phyloP scores from a whole-genome alignment of 768 basidiomycete genomes.

The Russula sp. region DNA sequence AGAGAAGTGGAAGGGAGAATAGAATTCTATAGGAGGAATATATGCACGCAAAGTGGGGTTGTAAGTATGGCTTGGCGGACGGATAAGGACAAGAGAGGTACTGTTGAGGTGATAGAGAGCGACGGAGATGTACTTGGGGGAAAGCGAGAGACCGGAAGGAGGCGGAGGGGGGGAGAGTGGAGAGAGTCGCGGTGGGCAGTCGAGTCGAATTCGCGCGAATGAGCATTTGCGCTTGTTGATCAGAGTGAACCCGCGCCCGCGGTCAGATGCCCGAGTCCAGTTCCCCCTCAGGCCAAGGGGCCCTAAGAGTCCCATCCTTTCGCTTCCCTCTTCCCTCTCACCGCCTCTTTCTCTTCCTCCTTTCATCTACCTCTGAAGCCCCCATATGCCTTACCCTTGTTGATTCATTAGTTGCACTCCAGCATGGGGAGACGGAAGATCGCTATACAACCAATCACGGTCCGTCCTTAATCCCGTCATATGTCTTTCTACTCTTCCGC shows the following conservation, averaged over 20 bases:
- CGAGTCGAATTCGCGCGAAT: conserved; percentile 14
- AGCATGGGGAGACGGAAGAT: conserved; percentile 75
- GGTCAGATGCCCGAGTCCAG: conserved; percentile 28
- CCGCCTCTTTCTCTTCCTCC: conserved; percentile 21
- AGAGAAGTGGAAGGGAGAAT: neutral
- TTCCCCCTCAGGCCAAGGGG: neutral
- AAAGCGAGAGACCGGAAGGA: neutral
- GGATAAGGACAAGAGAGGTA: conserved; percentile 7
- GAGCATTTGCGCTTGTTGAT: conserved; percentile 27
- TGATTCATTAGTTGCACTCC: conserved; percentile 15
- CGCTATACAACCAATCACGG: conserved; percentile 77
- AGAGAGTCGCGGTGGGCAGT: neutral
- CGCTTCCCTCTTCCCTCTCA: conserved; percentile 25
- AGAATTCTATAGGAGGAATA: conserved; percentile 10
- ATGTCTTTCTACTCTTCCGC: conserved; percentile 20
- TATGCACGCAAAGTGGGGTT: conserved; percentile 9
- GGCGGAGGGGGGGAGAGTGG: neutral
- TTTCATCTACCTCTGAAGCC: conserved; percentile 5
- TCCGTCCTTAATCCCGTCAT: conserved; percentile 40
- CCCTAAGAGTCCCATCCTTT: conserved; percentile 29
- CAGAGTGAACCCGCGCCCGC: conserved; percentile 24
- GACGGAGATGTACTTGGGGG: conserved; percentile 10
- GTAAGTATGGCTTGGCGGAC: neutral
- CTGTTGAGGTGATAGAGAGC: conserved; percentile 19
- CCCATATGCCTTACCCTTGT: conserved; percentile 18